Conservation (phyloP, 1,139 yeast genomes). For the Kodamaea sp. region DNA sequence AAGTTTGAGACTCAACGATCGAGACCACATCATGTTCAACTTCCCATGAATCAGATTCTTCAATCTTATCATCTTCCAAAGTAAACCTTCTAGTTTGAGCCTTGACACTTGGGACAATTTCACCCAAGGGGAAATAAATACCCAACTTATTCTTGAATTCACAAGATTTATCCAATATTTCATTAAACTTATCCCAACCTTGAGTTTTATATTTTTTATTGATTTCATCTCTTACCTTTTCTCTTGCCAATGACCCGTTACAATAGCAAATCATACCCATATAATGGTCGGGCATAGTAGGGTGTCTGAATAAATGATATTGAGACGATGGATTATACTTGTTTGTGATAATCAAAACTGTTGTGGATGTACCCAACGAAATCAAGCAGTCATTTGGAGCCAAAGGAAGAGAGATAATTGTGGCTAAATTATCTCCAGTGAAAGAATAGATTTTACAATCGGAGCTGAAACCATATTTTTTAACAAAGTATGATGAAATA, state of each 20-base stretch:
- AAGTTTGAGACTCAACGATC: constrained; percentile 82
- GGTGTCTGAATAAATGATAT: constrained; percentile 84
- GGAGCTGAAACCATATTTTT: constrained; percentile 57
- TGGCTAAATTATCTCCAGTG: constrained; percentile 91
- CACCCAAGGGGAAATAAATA: constrained; percentile 82
- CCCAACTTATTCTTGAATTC: constrained; percentile 54
- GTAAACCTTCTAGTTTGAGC: constrained; percentile 53
- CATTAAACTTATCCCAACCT: constrained; percentile 66
- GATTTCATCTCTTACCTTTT: constrained; percentile 61
- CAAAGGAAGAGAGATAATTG: constrained; percentile 78
- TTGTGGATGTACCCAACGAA: constrained; percentile 87
- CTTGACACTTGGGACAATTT: constrained; percentile 78
- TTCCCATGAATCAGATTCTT: constrained; percentile 29
- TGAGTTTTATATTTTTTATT: constrained; percentile 42
- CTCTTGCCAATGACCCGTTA: constrained; percentile 87
- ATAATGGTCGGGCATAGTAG: constrained; percentile 68
- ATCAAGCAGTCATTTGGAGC: constrained; percentile 72
- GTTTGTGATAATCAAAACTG: constrained; percentile 77
- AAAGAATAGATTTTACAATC: constrained; percentile 61
- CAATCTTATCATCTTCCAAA: constrained; percentile 23
- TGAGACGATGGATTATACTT: constrained; percentile 74
- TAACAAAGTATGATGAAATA: constrained; percentile 56
- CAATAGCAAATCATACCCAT: constrained; percentile 97
- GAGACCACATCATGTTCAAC: constrained; percentile 67
- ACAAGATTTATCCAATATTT: constrained; percentile 40